Percentiles rank a stretch among this genome's conserved stretches.
phyloP scores from a whole-genome alignment of 164 flowering plant genomes.

The Cinnamomum micranthum region DNA sequence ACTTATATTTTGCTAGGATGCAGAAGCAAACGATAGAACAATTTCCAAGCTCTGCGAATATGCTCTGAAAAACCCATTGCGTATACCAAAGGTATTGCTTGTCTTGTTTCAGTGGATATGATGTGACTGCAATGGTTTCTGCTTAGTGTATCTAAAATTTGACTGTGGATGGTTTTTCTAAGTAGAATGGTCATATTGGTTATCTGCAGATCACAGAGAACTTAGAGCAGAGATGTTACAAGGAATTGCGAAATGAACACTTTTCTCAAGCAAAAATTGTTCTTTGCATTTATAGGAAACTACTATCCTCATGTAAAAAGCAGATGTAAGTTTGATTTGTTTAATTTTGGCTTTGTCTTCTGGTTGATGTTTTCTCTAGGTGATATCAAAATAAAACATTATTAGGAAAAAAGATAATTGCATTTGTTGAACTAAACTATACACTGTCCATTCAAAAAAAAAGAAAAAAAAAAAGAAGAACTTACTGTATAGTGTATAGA shows the following conservation, averaged over 20 bases:
- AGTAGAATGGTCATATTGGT: neutral
- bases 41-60: conserved; percentile 83
- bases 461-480: too few relatives aligned
- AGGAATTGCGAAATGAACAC: conserved; percentile 73
- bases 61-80: conserved; percentile 70
- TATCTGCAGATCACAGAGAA: conserved; percentile 51
- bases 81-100: conserved; percentile 63
- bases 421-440: too few relatives aligned
- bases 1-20: conserved; percentile 40
- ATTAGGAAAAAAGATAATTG: too few relatives aligned
- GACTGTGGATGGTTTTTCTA: neutral
- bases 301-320: conserved; percentile 22
- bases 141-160: neutral
- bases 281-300: conserved; percentile 68
- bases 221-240: conserved; percentile 91
- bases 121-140: neutral
- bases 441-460: too few relatives aligned
- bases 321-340: conserved; percentile 7
- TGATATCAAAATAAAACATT: too few relatives aligned
- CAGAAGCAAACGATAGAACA: conserved; percentile 71
- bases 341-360: neutral
- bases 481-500: too few relatives aligned
- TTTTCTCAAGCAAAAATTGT: conserved; percentile 55
- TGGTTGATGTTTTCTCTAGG: neutral
- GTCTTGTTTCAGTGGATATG: neutral